Base-by-base conservation (phyloP, 106 monocot genomes). In the Dioscorea dumetorum region DNA sequence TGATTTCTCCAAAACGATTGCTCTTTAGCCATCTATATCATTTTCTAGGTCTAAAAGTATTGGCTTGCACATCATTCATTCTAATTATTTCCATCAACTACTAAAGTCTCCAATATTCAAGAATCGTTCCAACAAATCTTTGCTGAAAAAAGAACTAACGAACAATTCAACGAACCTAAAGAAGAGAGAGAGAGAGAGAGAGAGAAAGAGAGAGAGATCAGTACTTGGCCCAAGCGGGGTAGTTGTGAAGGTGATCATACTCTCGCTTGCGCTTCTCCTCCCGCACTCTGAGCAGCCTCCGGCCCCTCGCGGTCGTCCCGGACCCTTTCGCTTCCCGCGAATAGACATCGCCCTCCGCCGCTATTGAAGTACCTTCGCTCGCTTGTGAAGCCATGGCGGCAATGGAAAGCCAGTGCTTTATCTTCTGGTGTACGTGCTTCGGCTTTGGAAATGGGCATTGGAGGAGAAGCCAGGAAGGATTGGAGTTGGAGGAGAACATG, bases 161-260 rank as follows among this genome's bases (percentile, higher is more conserved):
- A 41, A 10, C 41, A 41, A 41, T 41, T 41, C 0, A 41, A 41
- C 10, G 10, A 41, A 41, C 5, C 41, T 41, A n/a, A 49, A 35
- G n/a, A 22, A 57, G 33, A 57, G 31, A 71, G 23, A 33, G 11
- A 24, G 18, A 64, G 50, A 70, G 56, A 64, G 12, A 66, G 11
- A 24, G 18, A 64, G 50, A 70, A 49, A 64, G 12, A 66, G n/a
- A 70, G 41, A 20, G n/a, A 59, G 50, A 8, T 13, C 6, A 74
- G 31, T 15, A 92, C 97, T 84, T 97, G 14, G 97, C 97, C 97
- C 97, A 97, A 12, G 80, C 21, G 13, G 97, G 97, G 54, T 97
- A 97, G 72, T 87, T 89, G 66, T 87, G 81, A 18, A 77, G 12
- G 57, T 80, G 80, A 19, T 97, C 87, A 59, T 77, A 81, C 58